Evolutionary conservation across 192 early-diverging fungal genomes (phyloP), one percentile per base, ranked within the genome.

Genomic region (Coemansia sp.): DNA sequence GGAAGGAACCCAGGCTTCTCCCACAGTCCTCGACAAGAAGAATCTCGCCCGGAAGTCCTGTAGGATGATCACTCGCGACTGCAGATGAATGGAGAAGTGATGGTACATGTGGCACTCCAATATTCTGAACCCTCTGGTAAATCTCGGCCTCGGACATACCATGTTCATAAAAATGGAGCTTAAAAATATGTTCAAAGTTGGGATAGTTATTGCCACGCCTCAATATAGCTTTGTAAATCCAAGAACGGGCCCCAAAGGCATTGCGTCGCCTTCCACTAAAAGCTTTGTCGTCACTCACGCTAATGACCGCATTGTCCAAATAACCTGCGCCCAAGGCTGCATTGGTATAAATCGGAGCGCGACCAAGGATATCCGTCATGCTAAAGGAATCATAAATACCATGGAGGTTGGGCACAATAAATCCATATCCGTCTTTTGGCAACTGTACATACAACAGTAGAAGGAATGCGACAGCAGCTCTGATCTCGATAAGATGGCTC

Each of bases 371-470:
- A 28, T 28, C 52, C 12, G 3, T 27, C 25, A 28, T 9, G 12
- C 52, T 28, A 54, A 54, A 54, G 0, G 52, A 28, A 25, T 21
- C 21, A 24, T 26, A 54, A 24, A 54, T 54, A 28, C 52, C 52
- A 23, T 28, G 14, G 0, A 1, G 2, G 25, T 54, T 54, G 52
- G 52, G 14, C 3, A 54, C 24, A 4, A 54, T 16, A 54, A 26
- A 54, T 54, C 25, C 52, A 24, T 54, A 54, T 4, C 14, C 38
- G 18, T 27, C 52, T 16, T 24, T 24, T 23, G 24, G 52, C 23
- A 28, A 23, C 24, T 54, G 52, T 28, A 28, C 3, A 28, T 54
- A 54, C 25, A 54, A 18, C 21, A 54, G 7, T 4, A 54, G 4
- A 3, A 54, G 52, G 7, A 54, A 54, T 18, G 12, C 12, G 21